These are phyloP conservation scores for Glomus cerebriforme DNA, from an alignment of 192 early-diverging fungal species.

Conservation along the genomic window DNA sequence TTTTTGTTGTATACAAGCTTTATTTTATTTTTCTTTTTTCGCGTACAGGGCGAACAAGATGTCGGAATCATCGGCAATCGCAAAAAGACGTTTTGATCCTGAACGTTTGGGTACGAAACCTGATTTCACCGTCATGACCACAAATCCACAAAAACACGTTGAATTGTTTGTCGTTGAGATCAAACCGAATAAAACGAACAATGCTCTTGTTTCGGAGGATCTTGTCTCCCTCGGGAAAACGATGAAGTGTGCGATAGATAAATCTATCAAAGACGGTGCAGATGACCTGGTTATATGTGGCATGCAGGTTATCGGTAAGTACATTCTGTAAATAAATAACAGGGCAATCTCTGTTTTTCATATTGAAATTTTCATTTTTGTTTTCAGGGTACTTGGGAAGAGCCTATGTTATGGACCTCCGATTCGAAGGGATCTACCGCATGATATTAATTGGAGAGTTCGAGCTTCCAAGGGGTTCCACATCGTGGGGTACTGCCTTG, in stretches of 20 bases:
- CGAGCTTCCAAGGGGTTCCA: slow-evolving; percentile 18
- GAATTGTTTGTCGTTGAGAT: slow-evolving; percentile 24
- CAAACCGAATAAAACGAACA: slow-evolving; percentile 5
- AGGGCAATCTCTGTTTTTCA: not conserved
- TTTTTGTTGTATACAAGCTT: not conserved
- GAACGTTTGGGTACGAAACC: slow-evolving; percentile 8
- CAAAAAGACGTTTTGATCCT: slow-evolving; percentile 16
- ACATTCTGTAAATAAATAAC: not conserved
- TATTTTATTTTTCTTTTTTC: slow-evolving; percentile 1
- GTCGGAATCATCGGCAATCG: slow-evolving; percentile 8
- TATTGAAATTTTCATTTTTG: slow-evolving; percentile 19
- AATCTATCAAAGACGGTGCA: slow-evolving; percentile 15
- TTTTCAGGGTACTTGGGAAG: slow-evolving; percentile 30
- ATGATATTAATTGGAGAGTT: slow-evolving; percentile 31
- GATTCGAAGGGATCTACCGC: slow-evolving; percentile 19
- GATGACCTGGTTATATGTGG: slow-evolving; percentile 27
- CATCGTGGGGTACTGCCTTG: slow-evolving; percentile 31
- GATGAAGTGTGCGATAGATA: slow-evolving; percentile 20
- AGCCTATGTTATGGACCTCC: slow-evolving; percentile 26
- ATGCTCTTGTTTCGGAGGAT: slow-evolving; percentile 5
- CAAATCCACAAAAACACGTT: slow-evolving; percentile 6
- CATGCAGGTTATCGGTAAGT: slow-evolving; percentile 24
- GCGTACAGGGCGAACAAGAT: slow-evolving; percentile 23
- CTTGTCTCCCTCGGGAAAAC: slow-evolving; percentile 17
- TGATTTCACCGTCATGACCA: slow-evolving; percentile 24